A percentile compares a stretch with the other conserved stretches of the same genome.
These are phyloP conservation scores for Fragosphaeria purpurea DNA, from an alignment of 2,329 filamentous ascomycete species.

Conservation along the genomic window DNA sequence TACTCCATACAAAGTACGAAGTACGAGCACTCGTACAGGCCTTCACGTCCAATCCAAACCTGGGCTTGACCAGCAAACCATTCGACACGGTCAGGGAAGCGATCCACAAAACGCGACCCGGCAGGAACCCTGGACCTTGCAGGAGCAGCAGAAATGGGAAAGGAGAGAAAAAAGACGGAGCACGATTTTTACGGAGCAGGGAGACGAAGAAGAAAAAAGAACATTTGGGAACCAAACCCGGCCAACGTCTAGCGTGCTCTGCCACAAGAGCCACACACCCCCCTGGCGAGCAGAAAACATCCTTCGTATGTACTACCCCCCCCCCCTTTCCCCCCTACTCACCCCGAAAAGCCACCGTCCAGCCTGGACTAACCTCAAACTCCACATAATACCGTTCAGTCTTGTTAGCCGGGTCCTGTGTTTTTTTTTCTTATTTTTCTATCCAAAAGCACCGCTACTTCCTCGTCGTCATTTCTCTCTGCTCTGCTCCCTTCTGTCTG, in stretches of 20 bases:
- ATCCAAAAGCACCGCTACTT: constrained; percentile 9
- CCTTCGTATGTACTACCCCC: constrained; percentile 10
- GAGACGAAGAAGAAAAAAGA: constrained; percentile 1
- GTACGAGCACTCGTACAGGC: neutral
- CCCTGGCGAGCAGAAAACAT: constrained; percentile 7
- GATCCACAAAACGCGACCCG: constrained; percentile 11
- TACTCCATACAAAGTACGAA: constrained; percentile 2
- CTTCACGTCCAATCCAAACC: neutral
- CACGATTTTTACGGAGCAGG: neutral
- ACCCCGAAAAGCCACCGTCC: too few species aligned
- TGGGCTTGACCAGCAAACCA: constrained; percentile 1
- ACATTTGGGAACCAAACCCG: constrained; percentile 5
- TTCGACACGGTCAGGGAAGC: constrained; percentile 2
- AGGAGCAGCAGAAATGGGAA: neutral
- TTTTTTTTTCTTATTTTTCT: neutral
- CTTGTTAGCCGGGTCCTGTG: neutral
- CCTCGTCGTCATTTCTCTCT: constrained; percentile 1
- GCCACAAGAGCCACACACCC: constrained; percentile 6
- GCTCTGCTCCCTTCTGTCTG: neutral
- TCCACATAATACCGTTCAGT: neutral
- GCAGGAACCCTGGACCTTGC: constrained; percentile 10
- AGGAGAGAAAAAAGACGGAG: neutral
- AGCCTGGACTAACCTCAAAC: neutral
- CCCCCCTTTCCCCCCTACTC: constrained; percentile 4
- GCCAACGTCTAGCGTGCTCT: constrained; percentile 9